Base-by-base conservation (phyloP, 257 asterid species). In the Lithospermum erythrorhizon region DNA sequence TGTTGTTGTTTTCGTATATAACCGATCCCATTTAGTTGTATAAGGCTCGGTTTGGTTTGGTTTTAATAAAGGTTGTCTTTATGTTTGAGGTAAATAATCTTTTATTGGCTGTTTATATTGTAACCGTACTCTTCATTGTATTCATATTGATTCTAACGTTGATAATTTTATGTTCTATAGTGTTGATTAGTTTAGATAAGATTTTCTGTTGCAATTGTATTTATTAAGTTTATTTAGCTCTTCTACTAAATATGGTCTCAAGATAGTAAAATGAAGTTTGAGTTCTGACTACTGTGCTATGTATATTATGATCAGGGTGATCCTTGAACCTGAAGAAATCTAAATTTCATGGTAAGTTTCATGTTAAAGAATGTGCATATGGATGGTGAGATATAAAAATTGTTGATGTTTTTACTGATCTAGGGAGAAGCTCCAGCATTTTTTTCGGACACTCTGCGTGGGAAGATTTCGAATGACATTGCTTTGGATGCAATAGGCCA, bases 341-440 rank as follows among this genome's bases (percentile, higher is more conserved):
- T 21, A 27, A 14, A 65, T 73, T 65, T 62, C 21, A 88, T 89
- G 96, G 96, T 88, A 82, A 83, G 95, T 2, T n/a, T 57, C 23
- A 0, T 6, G 21, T 41, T 41, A 14, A 13, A 41, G 16, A 11
- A 11, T 11, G 49, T 41, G 49, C 17, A 20, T 0, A 37, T 4
- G 20, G n/a, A 48, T 62, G 29, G 57, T 16, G 23, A 65, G 41
- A 29, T 18, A 45, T 59, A 53, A 19, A 35, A 70, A 19, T 69
- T 55, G 54, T 29, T 29, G n/a, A n/a, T n/a, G 55, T 5, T 72
- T 62, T 65, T 51, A 3, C 4, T 78, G 41, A 57, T 71, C 17
- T 72, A 90, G 98, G 96, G 96, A 30, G 90, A 85, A 78, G 98
- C 95, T 76, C 95, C 95, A 64, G 95, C 81, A 32, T 79, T 85